Evolutionary conservation across 2,329 filamentous ascomycete species (phyloP), one percentile per base, ranked within the genome.

Genomic region (Paramyrothecium sp.): DNA sequence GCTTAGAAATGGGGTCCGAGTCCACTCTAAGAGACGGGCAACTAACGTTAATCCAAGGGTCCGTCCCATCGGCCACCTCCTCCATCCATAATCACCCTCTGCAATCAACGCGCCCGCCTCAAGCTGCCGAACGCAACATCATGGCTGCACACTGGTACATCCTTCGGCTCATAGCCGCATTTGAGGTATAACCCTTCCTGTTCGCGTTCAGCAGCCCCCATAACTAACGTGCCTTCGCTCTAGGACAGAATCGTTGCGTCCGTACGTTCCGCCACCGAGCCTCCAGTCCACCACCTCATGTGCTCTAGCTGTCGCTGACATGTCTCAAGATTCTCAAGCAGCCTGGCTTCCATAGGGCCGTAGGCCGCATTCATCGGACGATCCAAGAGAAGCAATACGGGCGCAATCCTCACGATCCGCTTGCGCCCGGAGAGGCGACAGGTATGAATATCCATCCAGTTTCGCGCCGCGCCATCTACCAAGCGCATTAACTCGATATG

Each of bases 371-470:
- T 34, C 81, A 85, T 58, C 75, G 75, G 16, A 72, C 67, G 3
- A 75, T 85, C 41, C 69, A 85, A 63, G 80, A 84, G 59, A 67
- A 70, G 19, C 73, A 75, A 49, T 61, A 84, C 59, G 82, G 82
- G 11, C 75, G 79, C 22, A 73, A 81, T 54, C 81, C 81, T 0
- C 71, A 77, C 60, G 79, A 83, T 53, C 81, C 81, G 7, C 60
- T 84, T 11, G 73, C 75, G 0, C 80, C 74, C 1, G 82, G 82
- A 49, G 78, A 85, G 63, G 82, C 82, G 2, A 82, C 81, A 33
- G 75, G 78, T 80, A 69, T 5, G 67, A 19, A 48, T 12, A 13
- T 13, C 23, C 12, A 47, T 22, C n/a, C n/a, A n/a, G n/a, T n/a
- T n/a, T n/a, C n/a, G n/a, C n/a, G n/a, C n/a, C n/a, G n/a, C n/a